Base-by-base conservation (phyloP, 495 filamentous ascomycete species). In the Penicillium cinerascens region DNA sequence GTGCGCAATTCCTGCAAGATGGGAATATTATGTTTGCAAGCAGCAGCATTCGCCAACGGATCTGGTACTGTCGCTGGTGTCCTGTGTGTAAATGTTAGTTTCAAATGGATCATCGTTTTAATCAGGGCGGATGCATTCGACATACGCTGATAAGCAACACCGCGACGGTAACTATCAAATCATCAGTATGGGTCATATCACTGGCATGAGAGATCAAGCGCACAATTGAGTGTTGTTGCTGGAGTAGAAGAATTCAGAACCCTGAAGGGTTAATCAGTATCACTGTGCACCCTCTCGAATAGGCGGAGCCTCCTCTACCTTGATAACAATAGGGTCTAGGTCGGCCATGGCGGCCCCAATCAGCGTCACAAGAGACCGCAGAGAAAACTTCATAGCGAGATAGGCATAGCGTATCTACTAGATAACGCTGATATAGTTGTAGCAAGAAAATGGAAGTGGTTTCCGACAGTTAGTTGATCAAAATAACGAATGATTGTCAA, bases 1-100 rank as follows among this genome's bases (percentile, higher is more conserved):
- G 92, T 92, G 51, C 79, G 77, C 35, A 96, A 78, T 57, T 87
- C 78, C 65, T 81, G 58, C 44, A 98, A 79, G 54, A 84, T 73
- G n/a, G 90, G 89, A 29, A 98, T 71, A 69, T 98, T 93, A 53
- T 92, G 87, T 58, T 77, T 71, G 77, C 92, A 97, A 51, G 72
- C 67, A 16, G 75, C 67, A 16, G 64, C 66, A 71, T 96, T 79
- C 47, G 89, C 81, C 29, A 98, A 79, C 46, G 93, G 92, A 56
- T 87, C 51, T 64, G 52, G 38, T 64, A 48, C 47, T 60, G 29
- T 45, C 58, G 43, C 57, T 55, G 18, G 64, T 71, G 20, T 78
- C 75, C 76, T 82, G 79, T 69, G 52, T 25, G 9, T 39, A 18
- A 40, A 29, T 8, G 37, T 67, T 53, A 60, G 51, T 41, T 36